Conservation (phyloP, 2,329 filamentous ascomycete genomes). For the Cladorrhinum sp. region DNA sequence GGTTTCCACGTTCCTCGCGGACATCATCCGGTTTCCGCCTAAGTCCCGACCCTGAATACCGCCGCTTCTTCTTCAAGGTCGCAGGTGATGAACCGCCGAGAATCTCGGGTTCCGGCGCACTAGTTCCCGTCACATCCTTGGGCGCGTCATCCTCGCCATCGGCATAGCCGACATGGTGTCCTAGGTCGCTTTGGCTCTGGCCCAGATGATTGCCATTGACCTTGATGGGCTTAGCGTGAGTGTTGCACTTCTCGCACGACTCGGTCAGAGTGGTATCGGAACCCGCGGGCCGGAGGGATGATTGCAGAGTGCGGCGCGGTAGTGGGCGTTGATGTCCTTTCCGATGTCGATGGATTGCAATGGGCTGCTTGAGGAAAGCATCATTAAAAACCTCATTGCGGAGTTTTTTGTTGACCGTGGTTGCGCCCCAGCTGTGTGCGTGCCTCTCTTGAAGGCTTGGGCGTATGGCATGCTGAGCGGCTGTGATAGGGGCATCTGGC, state of each 20-base stretch:
- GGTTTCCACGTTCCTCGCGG: slow-evolving; percentile 64
- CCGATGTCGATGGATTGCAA: slow-evolving; percentile 75
- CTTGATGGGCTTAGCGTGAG: slow-evolving; percentile 10
- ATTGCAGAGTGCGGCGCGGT: slow-evolving; percentile 54
- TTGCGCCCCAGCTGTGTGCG: slow-evolving; percentile 79
- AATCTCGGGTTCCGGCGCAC: slow-evolving; percentile 61
- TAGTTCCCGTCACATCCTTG: slow-evolving; percentile 60
- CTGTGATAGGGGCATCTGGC: not conserved
- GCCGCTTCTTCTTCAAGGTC: slow-evolving; percentile 56
- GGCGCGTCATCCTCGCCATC: slow-evolving; percentile 38
- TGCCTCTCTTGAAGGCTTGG: slow-evolving; percentile 53
- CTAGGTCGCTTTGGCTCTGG: slow-evolving; percentile 30
- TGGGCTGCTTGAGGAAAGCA: slow-evolving; percentile 80
- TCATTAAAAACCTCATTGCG: slow-evolving; percentile 91
- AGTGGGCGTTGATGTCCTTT: slow-evolving; percentile 50
- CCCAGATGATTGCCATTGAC: slow-evolving; percentile 16
- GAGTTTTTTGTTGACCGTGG: slow-evolving; percentile 81
- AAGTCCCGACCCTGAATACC: slow-evolving; percentile 84
- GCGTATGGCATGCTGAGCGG: slow-evolving; percentile 24
- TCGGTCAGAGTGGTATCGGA: slow-evolving; percentile 42
- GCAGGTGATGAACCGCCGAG: slow-evolving; percentile 41
- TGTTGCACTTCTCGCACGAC: slow-evolving; percentile 16
- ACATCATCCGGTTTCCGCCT: slow-evolving; percentile 72
- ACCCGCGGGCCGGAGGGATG: slow-evolving; percentile 43
- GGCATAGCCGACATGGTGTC: slow-evolving; percentile 8